These are phyloP conservation scores for Erodium maritimum DNA, from an alignment of 345 rosid genomes.

Conservation along the genomic window DNA sequence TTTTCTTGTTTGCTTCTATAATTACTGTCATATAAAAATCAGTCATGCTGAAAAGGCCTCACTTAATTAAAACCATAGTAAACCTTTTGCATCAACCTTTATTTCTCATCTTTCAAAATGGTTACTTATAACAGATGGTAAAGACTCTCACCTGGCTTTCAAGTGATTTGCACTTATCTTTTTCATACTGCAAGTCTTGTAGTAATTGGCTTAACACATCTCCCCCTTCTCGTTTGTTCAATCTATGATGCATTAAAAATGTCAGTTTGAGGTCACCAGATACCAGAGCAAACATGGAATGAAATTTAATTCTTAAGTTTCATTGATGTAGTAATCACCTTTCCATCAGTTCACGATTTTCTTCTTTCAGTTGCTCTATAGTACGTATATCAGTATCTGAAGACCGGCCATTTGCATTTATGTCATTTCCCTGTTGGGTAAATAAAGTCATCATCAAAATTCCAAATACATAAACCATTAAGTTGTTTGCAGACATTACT, in stretches of 20 bases:
- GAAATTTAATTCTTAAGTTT: neutral
- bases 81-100: neutral
- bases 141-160: slow-evolving; percentile 42
- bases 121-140: neutral
- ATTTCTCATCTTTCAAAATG: neutral
- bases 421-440: slow-evolving; percentile 19
- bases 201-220: slow-evolving; percentile 11
- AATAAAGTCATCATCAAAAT: neutral
- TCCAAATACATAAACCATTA: neutral
- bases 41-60: neutral
- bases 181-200: slow-evolving; percentile 30
- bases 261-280: neutral
- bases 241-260: neutral
- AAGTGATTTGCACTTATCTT: slow-evolving; percentile 30
- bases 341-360: slow-evolving; percentile 42
- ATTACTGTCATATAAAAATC: too few species aligned
- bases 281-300: neutral
- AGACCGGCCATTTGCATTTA: slow-evolving; percentile 6
- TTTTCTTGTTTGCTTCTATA: neutral
- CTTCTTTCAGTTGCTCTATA: slow-evolving; percentile 36
- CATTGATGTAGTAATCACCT: slow-evolving; percentile 28
- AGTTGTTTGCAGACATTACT: neutral
- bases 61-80: too few species aligned
- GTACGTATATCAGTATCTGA: slow-evolving; percentile 14
- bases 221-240: neutral